phyloP scores from a whole-genome alignment of 768 basidiomycete species.

The Fibroporia radiculosa region DNA sequence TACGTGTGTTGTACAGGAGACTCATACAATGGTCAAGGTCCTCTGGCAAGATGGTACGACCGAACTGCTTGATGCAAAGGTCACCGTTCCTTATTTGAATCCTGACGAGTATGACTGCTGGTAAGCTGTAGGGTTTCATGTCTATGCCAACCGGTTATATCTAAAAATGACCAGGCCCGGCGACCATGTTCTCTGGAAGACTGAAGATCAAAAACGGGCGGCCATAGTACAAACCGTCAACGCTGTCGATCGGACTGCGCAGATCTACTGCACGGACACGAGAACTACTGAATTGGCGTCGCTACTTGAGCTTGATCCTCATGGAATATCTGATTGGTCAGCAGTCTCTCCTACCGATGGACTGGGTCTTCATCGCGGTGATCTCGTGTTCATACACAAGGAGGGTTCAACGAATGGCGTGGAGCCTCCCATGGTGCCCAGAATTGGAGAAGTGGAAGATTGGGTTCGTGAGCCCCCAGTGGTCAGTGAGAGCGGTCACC shows the following conservation, averaged over 20 bases:
- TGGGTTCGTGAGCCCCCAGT: conserved; percentile 65
- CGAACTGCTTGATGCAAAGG: conserved; percentile 52
- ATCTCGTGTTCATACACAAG: conserved; percentile 76
- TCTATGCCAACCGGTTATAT: background rate
- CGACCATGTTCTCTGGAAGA: conserved; percentile 81
- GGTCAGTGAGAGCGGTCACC: conserved; percentile 36
- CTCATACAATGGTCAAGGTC: conserved; percentile 59
- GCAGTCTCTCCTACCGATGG: conserved; percentile 42
- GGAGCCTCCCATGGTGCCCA: conserved; percentile 61
- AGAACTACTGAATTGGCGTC: conserved; percentile 59
- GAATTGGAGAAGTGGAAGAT: conserved; percentile 76
- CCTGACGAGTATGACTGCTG: conserved; percentile 92
- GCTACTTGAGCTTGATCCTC: conserved; percentile 82
- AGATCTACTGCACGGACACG: conserved; percentile 50
- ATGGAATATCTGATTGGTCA: conserved; percentile 54
- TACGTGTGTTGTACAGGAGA: conserved; percentile 60
- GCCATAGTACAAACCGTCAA: conserved; percentile 79
- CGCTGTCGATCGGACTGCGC: conserved; percentile 62
- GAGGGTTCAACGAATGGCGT: conserved; percentile 68
- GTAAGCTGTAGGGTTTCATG: conserved; percentile 31
- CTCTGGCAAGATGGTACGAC: conserved; percentile 83
- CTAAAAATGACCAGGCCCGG: conserved; percentile 60
- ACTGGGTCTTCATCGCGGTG: conserved; percentile 76
- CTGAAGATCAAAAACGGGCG: conserved; percentile 55
- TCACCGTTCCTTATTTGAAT: conserved; percentile 76